phyloP scores from a whole-genome alignment of 1,139 yeast species.

The Kodamaea suecica region DNA sequence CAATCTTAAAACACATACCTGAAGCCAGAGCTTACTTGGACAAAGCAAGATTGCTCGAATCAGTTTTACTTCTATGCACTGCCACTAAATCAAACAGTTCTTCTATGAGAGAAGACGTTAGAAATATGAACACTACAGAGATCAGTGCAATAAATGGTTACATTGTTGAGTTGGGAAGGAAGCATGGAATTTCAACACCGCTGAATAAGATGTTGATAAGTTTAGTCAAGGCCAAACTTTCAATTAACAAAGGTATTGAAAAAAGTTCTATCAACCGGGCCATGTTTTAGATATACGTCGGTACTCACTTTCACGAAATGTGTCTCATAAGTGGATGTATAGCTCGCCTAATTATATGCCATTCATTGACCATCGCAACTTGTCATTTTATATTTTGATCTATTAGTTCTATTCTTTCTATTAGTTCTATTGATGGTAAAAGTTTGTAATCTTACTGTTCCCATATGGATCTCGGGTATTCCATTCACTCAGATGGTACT shows the following conservation, averaged over 20 bases:
- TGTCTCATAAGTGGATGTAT: background rate
- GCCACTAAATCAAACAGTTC: slow-evolving; percentile 60
- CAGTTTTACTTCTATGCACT: slow-evolving; percentile 47
- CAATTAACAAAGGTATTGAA: slow-evolving; percentile 33
- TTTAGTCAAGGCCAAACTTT: slow-evolving; percentile 46
- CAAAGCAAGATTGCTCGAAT: slow-evolving; percentile 40
- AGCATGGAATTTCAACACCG: slow-evolving; percentile 38
- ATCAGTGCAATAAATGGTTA: slow-evolving; percentile 79
- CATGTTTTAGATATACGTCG: background rate
- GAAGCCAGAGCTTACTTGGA: slow-evolving; percentile 39
- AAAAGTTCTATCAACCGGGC: slow-evolving; percentile 11
- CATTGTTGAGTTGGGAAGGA: slow-evolving; percentile 51
- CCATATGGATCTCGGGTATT: too few relatives aligned
- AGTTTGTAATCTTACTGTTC: too few relatives aligned
- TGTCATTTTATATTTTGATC: too few relatives aligned
- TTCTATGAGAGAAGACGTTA: slow-evolving; percentile 84
- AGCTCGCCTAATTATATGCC: too few relatives aligned
- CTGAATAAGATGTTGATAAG: slow-evolving; percentile 47
- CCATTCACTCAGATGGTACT: too few relatives aligned
- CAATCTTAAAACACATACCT: slow-evolving; percentile 28
- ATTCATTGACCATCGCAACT: too few relatives aligned
- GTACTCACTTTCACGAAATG: background rate
- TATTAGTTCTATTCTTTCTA: too few relatives aligned
- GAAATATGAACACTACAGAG: slow-evolving; percentile 62
- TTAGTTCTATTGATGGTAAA: too few relatives aligned